Conservation (phyloP, 225 moss, liverwort and hornwort species). For the Straminergon stramineum region DNA sequence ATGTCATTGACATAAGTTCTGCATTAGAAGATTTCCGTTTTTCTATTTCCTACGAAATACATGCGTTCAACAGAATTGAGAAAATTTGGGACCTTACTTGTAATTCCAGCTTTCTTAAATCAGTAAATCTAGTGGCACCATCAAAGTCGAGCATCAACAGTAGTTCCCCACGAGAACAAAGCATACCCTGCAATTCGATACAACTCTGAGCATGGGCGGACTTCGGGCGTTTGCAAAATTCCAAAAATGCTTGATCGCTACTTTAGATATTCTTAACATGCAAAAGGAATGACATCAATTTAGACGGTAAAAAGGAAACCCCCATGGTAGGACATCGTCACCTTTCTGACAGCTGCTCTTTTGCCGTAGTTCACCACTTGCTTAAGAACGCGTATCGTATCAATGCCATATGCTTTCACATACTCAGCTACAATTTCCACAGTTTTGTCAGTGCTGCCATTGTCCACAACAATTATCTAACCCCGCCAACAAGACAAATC, state of each 20-base stretch:
- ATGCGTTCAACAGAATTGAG: neutral
- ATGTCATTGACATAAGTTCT: neutral
- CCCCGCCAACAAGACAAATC: conserved; percentile 6
- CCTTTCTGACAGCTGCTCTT: conserved; percentile 75
- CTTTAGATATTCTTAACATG: neutral
- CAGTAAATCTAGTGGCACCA: conserved; percentile 81
- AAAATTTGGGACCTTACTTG: conserved; percentile 25
- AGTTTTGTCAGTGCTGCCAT: no score
- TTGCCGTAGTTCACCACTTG: conserved; percentile 74
- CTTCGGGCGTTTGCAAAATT: neutral
- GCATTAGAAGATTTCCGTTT: neutral
- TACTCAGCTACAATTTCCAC: conserved; percentile 76
- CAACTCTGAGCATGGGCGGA: neutral
- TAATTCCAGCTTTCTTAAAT: conserved; percentile 66
- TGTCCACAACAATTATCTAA: conserved; percentile 63
- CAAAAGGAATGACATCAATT: neutral
- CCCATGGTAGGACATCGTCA: neutral
- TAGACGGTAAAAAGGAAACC: neutral
- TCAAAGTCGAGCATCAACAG: conserved; percentile 88
- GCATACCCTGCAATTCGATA: no score
- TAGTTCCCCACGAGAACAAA: conserved; percentile 77
- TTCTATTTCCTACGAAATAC: neutral
- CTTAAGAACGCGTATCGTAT: conserved; percentile 62
- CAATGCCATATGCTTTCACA: conserved; percentile 40
- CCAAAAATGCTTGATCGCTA: neutral